Conservation (phyloP, 2,329 filamentous ascomycete species). For the Fusarium newnesense region DNA sequence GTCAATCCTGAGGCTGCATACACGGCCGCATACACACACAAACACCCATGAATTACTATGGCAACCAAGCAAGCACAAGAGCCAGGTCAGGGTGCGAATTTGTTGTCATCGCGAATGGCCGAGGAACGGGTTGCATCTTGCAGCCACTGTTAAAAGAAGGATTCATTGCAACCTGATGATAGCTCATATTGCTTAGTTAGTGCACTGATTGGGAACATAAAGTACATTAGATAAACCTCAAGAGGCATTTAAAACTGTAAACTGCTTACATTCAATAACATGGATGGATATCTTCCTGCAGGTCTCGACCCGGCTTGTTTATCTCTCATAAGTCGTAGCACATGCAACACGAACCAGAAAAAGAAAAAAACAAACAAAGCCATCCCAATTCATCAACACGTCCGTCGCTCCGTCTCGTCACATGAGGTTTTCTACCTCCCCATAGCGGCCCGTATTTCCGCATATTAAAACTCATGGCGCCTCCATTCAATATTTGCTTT, state of each 20-base stretch:
- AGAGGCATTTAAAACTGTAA: slow-evolving; percentile 1
- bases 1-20: slow-evolving; percentile 38
- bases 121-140: slow-evolving; percentile 23
- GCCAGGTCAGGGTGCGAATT: background rate
- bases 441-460: slow-evolving; percentile 10
- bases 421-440: slow-evolving; percentile 27
- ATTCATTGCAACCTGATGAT: background rate
- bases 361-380: slow-evolving; percentile 25
- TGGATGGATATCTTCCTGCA: slow-evolving; percentile 44
- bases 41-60: slow-evolving; percentile 3
- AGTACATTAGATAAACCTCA: background rate
- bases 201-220: background rate
- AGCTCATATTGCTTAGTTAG: background rate
- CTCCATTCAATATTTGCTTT: slow-evolving; percentile 30
- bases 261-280: slow-evolving; percentile 27
- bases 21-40: background rate
- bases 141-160: background rate
- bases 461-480: slow-evolving; percentile 24
- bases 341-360: slow-evolving; percentile 38
- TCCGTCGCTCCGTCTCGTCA: slow-evolving; percentile 4
- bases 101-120: slow-evolving; percentile 30
- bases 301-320: slow-evolving; percentile 39
- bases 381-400: slow-evolving; percentile 28
- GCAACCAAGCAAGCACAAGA: slow-evolving; percentile 3
- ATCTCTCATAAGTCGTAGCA: slow-evolving; percentile 46